Evolutionary conservation across 352 stramenopile genomes (phyloP).

Genomic region (Blastocystis sp.): DNA sequence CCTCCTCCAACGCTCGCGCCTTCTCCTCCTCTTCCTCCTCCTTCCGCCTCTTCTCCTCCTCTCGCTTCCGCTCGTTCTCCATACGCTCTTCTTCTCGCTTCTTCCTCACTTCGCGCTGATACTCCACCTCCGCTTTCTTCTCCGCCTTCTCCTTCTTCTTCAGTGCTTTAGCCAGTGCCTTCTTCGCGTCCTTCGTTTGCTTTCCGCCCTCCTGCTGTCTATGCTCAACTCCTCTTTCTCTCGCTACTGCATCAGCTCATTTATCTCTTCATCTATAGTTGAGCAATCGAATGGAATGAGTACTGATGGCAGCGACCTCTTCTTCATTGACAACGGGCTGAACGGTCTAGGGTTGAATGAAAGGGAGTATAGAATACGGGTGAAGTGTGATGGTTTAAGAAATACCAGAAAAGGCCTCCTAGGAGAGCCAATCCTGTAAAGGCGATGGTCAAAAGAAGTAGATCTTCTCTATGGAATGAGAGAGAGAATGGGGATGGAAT

Average conservation of each 20-base stretch:
- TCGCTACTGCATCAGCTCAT: constrained; percentile 31
- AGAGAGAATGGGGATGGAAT: neutral
- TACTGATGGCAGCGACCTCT: constrained; percentile 21
- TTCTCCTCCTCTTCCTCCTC: constrained; percentile 35
- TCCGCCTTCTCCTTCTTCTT: constrained; percentile 64
- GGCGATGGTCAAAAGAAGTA: constrained; percentile 42
- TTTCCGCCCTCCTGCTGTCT: constrained; percentile 37
- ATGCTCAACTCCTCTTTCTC: neutral
- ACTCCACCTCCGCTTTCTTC: constrained; percentile 52
- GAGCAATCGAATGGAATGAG: neutral
- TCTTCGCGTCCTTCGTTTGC: constrained; percentile 30
- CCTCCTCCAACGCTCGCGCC: constrained; percentile 21
- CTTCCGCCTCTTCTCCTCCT: constrained; percentile 25
- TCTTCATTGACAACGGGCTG: constrained; percentile 11
- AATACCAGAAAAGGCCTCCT: constrained; percentile 11
- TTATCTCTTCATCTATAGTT: constrained; percentile 45
- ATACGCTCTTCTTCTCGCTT: constrained; percentile 35
- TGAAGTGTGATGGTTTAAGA: constrained; percentile 25
- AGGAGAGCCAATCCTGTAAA: constrained; percentile 36
- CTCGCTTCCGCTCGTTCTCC: constrained; percentile 35
- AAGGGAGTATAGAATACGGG: neutral
- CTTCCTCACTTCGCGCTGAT: constrained; percentile 47
- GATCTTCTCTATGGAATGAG: constrained; percentile 3
- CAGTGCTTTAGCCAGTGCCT: constrained; percentile 59
- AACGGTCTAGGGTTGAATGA: neutral